A percentile compares a stretch with the other conserved stretches of the same genome.
phyloP scores from a whole-genome alignment of 805 yeast genomes.

The Myxozyma geophila region DNA sequence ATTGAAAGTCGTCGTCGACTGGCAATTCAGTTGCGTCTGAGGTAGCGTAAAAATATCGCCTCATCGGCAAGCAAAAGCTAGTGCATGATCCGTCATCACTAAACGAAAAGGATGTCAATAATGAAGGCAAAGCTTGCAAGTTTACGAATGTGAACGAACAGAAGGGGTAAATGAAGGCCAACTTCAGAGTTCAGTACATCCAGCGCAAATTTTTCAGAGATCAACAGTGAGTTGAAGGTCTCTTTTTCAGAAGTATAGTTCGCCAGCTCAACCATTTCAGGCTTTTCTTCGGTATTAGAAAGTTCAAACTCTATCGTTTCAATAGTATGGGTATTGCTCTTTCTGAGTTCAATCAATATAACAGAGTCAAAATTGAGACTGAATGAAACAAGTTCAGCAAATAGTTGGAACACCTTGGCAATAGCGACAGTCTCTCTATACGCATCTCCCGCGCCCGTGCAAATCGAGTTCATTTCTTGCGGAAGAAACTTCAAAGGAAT shows the following conservation, averaged over 20 bases:
- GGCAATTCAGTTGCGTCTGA: not conserved
- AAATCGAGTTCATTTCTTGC: not conserved
- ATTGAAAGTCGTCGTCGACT: not conserved
- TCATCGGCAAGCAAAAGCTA: not conserved
- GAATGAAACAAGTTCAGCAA: constrained; percentile 16
- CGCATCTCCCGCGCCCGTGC: not conserved
- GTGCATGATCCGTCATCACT: too few species aligned
- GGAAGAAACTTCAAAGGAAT: not conserved
- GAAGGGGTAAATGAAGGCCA: constrained; percentile 7
- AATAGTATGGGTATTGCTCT: not conserved
- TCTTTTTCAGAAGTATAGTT: not conserved
- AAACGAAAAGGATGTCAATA: too few species aligned
- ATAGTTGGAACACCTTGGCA: constrained; percentile 5
- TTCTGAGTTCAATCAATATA: constrained; percentile 9
- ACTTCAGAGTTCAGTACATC: constrained; percentile 17
- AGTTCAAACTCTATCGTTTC: not conserved
- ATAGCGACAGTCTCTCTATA: constrained; percentile 5
- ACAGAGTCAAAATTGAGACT: constrained; percentile 14
- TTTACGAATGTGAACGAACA: constrained; percentile 1
- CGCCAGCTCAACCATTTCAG: not conserved
- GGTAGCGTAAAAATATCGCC: not conserved
- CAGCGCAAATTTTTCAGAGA: not conserved
- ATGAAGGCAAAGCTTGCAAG: too few species aligned
- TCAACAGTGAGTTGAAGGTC: not conserved
- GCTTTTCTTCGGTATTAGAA: not conserved